Percentiles rank a stretch among this genome's conserved stretches.
phyloP scores from a whole-genome alignment of 2,329 filamentous ascomycete genomes.

The Pyricularia grisea region DNA sequence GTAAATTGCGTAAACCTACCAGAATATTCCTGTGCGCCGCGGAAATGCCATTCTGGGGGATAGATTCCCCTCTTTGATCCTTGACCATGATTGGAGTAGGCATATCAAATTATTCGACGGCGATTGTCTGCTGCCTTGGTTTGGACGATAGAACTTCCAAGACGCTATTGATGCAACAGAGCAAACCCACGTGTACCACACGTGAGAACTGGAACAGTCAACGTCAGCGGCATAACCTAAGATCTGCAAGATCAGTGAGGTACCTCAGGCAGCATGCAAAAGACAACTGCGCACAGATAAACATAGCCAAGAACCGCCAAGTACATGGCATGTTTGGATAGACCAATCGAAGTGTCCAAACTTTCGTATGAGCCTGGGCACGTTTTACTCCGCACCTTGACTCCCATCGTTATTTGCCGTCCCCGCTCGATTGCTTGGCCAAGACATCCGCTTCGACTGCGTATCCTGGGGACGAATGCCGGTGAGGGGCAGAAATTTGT shows the following conservation, averaged over 20 bases:
- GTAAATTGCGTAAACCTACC: background rate
- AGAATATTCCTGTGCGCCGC: background rate
- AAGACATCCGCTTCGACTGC: background rate
- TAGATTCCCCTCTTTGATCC: background rate
- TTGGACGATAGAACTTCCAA: background rate
- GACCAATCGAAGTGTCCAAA: background rate
- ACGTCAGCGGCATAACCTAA: background rate
- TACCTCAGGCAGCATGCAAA: background rate
- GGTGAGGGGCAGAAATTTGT: background rate
- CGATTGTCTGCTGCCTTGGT: background rate
- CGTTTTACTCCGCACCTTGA: background rate
- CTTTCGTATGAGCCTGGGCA: background rate
- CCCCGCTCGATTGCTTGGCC: background rate
- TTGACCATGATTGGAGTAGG: background rate
- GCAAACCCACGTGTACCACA: background rate
- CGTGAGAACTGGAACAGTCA: background rate
- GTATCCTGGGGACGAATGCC: background rate
- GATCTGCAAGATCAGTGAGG: too few relatives aligned
- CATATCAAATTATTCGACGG: background rate
- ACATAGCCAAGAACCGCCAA: background rate
- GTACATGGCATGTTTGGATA: background rate
- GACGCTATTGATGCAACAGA: background rate
- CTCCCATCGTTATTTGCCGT: background rate
- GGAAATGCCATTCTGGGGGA: background rate
- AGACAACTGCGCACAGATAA: background rate